A percentile compares a stretch with the other conserved stretches of the same genome.
These are phyloP conservation scores for Talaromyces atroroseus DNA, from an alignment of 2,329 filamentous ascomycete species.

Conservation along the genomic window DNA sequence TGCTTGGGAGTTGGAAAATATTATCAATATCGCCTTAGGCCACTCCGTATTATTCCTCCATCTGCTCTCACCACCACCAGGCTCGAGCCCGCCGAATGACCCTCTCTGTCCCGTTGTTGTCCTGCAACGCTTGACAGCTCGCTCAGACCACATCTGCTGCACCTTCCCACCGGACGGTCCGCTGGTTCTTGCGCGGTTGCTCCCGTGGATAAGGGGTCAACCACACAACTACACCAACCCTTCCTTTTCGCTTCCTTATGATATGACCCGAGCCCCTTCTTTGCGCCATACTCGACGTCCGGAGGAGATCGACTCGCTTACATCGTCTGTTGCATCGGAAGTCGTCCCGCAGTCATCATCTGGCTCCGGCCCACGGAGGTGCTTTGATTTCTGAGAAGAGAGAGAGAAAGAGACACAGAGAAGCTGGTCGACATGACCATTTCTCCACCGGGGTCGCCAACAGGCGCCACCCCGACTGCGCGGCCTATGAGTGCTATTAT, in stretches of 20 bases:
- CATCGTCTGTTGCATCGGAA: background rate
- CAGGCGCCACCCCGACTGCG: constrained; percentile 44
- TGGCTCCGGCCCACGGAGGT: constrained; percentile 12
- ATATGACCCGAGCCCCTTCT: background rate
- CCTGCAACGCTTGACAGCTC: too few species aligned
- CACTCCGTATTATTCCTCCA: too few species aligned
- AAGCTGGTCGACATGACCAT: constrained; percentile 57
- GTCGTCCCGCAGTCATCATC: background rate
- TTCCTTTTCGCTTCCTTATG: background rate
- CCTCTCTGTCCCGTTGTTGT: too few species aligned
- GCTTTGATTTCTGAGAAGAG: background rate
- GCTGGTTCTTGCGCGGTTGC: background rate
- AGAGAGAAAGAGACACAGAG: background rate
- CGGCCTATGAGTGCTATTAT: constrained; percentile 79
- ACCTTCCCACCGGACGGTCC: too few species aligned
- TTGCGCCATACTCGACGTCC: background rate
- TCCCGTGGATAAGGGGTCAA: constrained; percentile 9
- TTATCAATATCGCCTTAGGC: too few species aligned
- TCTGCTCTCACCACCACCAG: too few species aligned
- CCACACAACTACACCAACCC: background rate
- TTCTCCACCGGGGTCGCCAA: constrained; percentile 65
- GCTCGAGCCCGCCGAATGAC: too few species aligned
- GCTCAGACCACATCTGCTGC: too few species aligned
- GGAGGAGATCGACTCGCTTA: background rate
- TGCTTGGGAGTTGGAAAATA: too few species aligned